These are phyloP conservation scores for Phialophora verrucosa DNA, from an alignment of 2,329 filamentous ascomycete genomes.

Conservation along the genomic window DNA sequence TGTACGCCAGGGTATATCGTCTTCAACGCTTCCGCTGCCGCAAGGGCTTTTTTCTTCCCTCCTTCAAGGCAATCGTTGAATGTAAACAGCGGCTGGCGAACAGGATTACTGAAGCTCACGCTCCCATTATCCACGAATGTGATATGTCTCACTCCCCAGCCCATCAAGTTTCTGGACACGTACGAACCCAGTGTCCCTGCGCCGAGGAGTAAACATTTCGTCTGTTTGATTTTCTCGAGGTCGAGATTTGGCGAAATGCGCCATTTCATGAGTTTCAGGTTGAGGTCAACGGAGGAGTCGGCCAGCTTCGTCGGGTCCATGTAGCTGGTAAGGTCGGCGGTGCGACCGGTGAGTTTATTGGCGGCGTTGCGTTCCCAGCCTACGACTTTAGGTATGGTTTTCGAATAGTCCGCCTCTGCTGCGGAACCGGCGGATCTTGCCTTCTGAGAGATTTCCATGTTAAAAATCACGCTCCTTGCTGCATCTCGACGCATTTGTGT, in stretches of 20 bases:
- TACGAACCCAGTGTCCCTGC: constrained; percentile 94
- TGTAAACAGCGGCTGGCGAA: constrained; percentile 88
- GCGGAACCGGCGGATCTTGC: constrained; percentile 33
- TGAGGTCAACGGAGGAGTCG: constrained; percentile 93
- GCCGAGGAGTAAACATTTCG: constrained; percentile 87
- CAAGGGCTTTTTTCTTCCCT: constrained; percentile 79
- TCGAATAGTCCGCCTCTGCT: constrained; percentile 4
- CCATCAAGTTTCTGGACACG: constrained; percentile 87
- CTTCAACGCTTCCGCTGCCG: constrained; percentile 78
- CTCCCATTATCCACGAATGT: constrained; percentile 93
- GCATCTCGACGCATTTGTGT: constrained; percentile 77
- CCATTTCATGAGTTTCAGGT: constrained; percentile 99
- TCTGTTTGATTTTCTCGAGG: constrained; percentile 85
- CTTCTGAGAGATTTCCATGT: constrained; percentile 50
- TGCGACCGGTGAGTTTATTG: constrained; percentile 77
- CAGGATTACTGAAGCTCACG: constrained; percentile 95
- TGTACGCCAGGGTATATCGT: constrained; percentile 92
- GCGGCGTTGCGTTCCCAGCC: constrained; percentile 89
- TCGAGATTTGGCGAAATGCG: constrained; percentile 87
- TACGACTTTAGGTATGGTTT: constrained; percentile 80
- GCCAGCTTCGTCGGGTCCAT: constrained; percentile 88
- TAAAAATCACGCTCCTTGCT: constrained; percentile 79
- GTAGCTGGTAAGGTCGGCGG: constrained; percentile 85
- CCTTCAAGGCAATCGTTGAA: constrained; percentile 88
- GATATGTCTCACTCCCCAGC: constrained; percentile 93